A percentile compares a stretch with the other conserved stretches of the same genome.
Evolutionary conservation across 257 asterid species (phyloP).

Genomic region (Henckelia pumila): DNA sequence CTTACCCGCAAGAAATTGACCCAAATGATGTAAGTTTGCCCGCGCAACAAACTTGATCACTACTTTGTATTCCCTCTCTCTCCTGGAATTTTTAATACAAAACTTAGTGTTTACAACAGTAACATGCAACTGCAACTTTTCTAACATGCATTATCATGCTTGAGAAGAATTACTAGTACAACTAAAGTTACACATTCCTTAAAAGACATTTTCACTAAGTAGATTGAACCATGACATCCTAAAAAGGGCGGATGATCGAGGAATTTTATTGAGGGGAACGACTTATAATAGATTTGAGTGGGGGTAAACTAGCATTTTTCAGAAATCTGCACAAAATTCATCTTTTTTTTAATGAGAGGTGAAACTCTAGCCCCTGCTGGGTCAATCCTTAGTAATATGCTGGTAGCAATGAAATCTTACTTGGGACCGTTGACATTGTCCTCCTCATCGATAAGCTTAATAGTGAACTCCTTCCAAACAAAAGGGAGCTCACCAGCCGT

Average conservation of each 20-base stretch:
- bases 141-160: constrained; percentile 1
- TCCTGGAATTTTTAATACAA: constrained; percentile 44
- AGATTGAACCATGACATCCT: not conserved
- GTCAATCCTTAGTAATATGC: not conserved
- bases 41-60: constrained; percentile 79
- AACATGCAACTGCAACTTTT: not conserved
- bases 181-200: not conserved
- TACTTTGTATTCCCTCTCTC: constrained; percentile 79
- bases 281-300: not conserved
- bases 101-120: not conserved
- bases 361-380: not conserved
- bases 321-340: not conserved
- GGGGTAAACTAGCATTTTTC: not conserved
- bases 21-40: constrained; percentile 82
- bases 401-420: constrained; percentile 35
- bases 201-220: not conserved
- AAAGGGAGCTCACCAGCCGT: constrained; percentile 99
- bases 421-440: constrained; percentile 75
- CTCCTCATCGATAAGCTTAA: constrained; percentile 83
- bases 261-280: not conserved
- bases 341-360: not conserved
- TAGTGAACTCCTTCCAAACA: constrained; percentile 75
- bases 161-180: constrained; percentile 5
- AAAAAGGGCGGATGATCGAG: not conserved
- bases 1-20: constrained; percentile 95